Evolutionary conservation across 805 yeast species (phyloP), one percentile per base, ranked within the genome.

Genomic region (Huiozyma sinensis): DNA sequence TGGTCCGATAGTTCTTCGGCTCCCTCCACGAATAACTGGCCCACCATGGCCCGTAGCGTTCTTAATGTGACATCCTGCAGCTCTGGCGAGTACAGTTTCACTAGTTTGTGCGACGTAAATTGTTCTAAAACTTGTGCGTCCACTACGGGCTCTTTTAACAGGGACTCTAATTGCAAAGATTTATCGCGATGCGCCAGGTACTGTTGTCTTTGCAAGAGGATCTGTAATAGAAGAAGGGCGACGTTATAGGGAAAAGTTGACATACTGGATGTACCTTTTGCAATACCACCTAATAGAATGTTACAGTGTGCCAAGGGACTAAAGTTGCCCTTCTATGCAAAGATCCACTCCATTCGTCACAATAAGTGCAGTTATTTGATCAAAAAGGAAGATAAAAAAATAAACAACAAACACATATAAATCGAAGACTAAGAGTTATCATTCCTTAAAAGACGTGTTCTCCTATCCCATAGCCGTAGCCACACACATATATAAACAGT

Each of bases 151-250:
- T 58, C 55, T 10, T 9, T 13, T 27, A 57, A 36, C 11, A 60
- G 44, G 30, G 47, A 39, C 1, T 50, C 45, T 12, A 53, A 36
- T 12, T 51, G 39, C 12, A 51, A 28, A 2, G 53, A 42, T 34
- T 51, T 50, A 32, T 53, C 53, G 6, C 41, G 44, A 34, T 55
- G 57, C 6, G 50, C 45, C 27, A 60, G 39, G 13, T 35, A 40
- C 41, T 60, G 61, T 36, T 62, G 66, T 6, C 63, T 50, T 28
- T 53, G 52, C 11, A 62, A 45, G 7, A 53, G 36, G 3, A 57
- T 47, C 38, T 62, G 66, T 11, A 62, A 41, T 7, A 61, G 44
- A 12, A 62, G 44, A 5, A 62, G 48, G 2, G 49, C 37, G n/a
- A 57, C 49, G 39, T 57, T 57, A 1, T 54, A 39, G 3, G 60